Evolutionary conservation across 2,329 filamentous ascomycete genomes (phyloP), one percentile per base, ranked within the genome.

Genomic region (Aaosphaeria pasadenensis): DNA sequence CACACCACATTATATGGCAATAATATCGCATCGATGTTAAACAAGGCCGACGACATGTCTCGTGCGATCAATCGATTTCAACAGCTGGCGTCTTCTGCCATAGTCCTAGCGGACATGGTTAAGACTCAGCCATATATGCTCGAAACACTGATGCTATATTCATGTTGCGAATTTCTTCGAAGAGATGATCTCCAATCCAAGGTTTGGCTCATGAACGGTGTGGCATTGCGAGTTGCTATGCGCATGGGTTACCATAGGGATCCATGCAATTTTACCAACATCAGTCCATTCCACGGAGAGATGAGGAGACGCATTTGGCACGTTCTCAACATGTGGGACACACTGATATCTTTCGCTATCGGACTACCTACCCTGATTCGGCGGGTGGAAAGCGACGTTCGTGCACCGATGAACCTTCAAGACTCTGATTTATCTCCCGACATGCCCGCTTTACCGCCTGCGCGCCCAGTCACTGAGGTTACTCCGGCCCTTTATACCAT

Each of bases 161-260:
- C 47, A 5, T 52, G 56, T 35, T 57, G 55, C 36, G 59, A 64
- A 33, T 59, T 60, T 33, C 29, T 62, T 17, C 42, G 54, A 35
- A 47, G 58, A 29, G 54, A 59, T 42, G 58, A 61, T 38, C 47
- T 50, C 31, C 55, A 62, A 32, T 46, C 53, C 7, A 59, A 57
- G 47, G 53, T 58, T 7, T 64, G 56, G 56, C 46, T 62, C n/a
- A 53, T 61, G 49, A 52, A 57, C 28, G 59, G 56, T 7, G 49
- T 62, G 6, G 48, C 46, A 2, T 35, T 63, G n/a, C 54, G 58
- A n/a, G 49, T 59, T 1, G 61, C 61, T 6, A 46, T 63, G 48
- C 56, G 62, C 6, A 70, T 71, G 67, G 71, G 71, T 4, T 70
- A 70, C 47, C 71, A 73, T 44, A 61, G 70, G 13, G 70, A 73